Base-by-base conservation (phyloP, 192 early-diverging fungal species). In the Podila minutissima region DNA sequence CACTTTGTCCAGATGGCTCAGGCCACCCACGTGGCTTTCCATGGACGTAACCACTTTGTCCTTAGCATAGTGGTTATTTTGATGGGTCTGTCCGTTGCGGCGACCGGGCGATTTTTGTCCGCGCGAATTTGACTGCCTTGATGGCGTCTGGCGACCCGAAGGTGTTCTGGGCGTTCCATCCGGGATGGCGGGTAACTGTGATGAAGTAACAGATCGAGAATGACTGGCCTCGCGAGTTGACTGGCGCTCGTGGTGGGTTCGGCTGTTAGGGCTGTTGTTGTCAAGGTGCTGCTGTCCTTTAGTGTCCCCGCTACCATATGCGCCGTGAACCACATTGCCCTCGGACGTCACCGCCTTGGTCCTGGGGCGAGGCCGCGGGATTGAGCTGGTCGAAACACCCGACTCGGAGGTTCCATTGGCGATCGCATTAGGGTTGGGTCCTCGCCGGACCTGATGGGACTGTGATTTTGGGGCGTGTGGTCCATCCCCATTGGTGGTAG, bases 61-160 rank as follows among this genome's bases (percentile, higher is more conserved):
- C 19, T 60, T 24, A 29, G n/a, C 24, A 31, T 60, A 17, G 26
- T 60, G 59, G 5, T 13, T 60, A 5, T 60, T 19, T 2, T 53
- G 15, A 53, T 53, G 50, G 20, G 17, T n/a, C 8, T 53, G 50
- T 53, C 50, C 50, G n/a, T 53, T 53, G 55, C 70, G 64, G 32
- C 75, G 69, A 29, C 75, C 75, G 24, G 75, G 75, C 5, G 75
- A 79, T 64, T 53, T 51, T 33, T 67, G 69, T 32, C 58, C 50
- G 28, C 74, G 74, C 12, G 67, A 51, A 19, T 60, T 69, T 46
- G 28, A 17, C 24, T 57, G 53, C 29, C 28, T 59, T 22, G 63
- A 19, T 28, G 20, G 38, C 37, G 33, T 33, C 9, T 57, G 33
- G 15, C 46, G 67, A 46, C 55, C 57, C n/a, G 50, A 53, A n/a